A percentile compares a stretch with the other conserved stretches of the same genome.
Conservation (phyloP, 2,329 filamentous ascomycete species). For the Cytospora piceae region DNA sequence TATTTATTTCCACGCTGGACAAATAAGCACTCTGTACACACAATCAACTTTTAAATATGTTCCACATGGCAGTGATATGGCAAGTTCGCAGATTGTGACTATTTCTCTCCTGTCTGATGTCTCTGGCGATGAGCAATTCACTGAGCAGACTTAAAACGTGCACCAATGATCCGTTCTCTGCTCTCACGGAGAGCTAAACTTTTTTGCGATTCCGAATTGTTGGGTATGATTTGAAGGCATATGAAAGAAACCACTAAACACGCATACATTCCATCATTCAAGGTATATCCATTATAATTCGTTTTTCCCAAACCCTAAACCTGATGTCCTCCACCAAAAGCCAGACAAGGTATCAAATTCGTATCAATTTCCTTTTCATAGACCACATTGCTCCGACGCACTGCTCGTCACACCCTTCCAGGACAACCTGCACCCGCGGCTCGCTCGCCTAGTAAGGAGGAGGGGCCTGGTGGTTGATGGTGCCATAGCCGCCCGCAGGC, state of each 20-base stretch:
- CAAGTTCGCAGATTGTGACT: too few relatives aligned
- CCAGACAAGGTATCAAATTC: too few relatives aligned
- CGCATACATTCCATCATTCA: background rate
- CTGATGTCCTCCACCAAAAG: background rate
- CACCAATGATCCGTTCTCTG: background rate
- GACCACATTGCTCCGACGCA: background rate
- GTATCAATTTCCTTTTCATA: background rate
- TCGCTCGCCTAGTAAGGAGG: background rate
- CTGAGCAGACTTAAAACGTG: background rate
- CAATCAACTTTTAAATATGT: background rate
- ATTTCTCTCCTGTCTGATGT: background rate
- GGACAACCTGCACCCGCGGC: background rate
- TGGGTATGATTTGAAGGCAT: background rate
- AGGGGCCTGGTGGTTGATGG: slow-evolving; percentile 19
- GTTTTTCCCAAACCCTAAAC: background rate
- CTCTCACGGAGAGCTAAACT: background rate
- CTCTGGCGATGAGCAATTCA: background rate
- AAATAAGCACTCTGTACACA: background rate
- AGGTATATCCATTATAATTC: background rate
- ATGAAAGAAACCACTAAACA: background rate
- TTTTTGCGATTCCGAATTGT: background rate
- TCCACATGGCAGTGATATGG: background rate
- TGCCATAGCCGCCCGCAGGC: slow-evolving; percentile 37
- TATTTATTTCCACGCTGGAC: background rate
- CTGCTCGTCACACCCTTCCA: background rate